Evolutionary conservation across 805 yeast species (phyloP), one percentile per base, ranked within the genome.

Genomic region (Hagleromyces aurorensis): DNA sequence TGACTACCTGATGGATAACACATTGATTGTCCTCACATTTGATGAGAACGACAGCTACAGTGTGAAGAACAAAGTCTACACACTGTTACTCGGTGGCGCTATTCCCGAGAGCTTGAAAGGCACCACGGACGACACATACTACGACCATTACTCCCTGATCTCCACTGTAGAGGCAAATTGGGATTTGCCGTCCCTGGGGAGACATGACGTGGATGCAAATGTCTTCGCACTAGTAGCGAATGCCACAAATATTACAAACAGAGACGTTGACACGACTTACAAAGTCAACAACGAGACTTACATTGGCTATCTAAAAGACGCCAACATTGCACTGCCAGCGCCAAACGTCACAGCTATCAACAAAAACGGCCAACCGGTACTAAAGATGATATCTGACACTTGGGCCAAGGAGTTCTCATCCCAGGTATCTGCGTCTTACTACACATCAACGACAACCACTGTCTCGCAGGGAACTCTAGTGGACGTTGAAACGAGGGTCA

Each of bases 151-250:
- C 61, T 62, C 73, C 19, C 63, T 64, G 46, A 38, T 69, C 28
- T 57, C 75, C n/a, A 45, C 73, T 20, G 61, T 65, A 27, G 61
- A 65, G 54, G 70, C 65, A 33, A 69, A 69, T 64, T 70, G 65
- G 69, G 64, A 57, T 35, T 61, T 70, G 33, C 62, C 65, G 21
- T 52, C 62, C 36, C 60, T 70, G 36, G 75, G 75, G 29, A 65
- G 75, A 45, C 55, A 60, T 44, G 74, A 70, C 50, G 62, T 63
- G 40, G 60, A 55, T 30, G 72, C 75, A 27, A 70, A 70, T 42
- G 69, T 69, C 16, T 67, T 67, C 52, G 35, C 53, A 28, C 13
- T 59, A 15, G 59, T 68, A 36, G 70, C 72, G 35, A 40, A 56
- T 40, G 48, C 50, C 38, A 40, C 59, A 9, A 50, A 47, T 31